A percentile compares a stretch with the other conserved stretches of the same genome.
Conservation (phyloP, 306 rosid genomes). For the Casuarina equisetifolia region DNA sequence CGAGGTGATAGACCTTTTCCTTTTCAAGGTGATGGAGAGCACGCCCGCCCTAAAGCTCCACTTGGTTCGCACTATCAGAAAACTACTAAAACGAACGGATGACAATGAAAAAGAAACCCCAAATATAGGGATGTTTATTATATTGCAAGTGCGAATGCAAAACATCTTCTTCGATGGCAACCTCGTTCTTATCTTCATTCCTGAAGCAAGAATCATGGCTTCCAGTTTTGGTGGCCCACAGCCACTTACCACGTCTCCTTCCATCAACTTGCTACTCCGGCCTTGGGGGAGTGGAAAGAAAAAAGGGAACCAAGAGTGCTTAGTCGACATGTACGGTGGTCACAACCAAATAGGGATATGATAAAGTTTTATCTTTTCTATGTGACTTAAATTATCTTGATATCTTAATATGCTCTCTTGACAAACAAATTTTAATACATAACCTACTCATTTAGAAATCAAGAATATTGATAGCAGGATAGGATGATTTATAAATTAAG, state of each 20-base stretch:
- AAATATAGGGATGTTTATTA: neutral
- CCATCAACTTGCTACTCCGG: neutral
- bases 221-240: constrained; percentile 38
- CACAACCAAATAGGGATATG: neutral
- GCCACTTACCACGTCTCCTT: constrained; percentile 18
- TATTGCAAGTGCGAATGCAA: neutral
- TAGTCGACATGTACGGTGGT: neutral
- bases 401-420: no score
- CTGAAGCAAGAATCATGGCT: constrained; percentile 35
- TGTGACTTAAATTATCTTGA: neutral
- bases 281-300: neutral
- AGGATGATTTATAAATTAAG: no score
- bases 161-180: neutral
- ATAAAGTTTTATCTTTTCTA: neutral
- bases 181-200: constrained; percentile 40
- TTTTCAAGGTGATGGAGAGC: no score
- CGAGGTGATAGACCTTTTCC: neutral
- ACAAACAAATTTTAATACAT: no score
- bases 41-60: neutral
- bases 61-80: neutral
- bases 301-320: neutral
- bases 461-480: no score
- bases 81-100: neutral
- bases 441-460: no score
- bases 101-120: neutral